These are phyloP conservation scores for Aspergillus pseudotamarii DNA, from an alignment of 2,329 filamentous ascomycete species.

Conservation along the genomic window DNA sequence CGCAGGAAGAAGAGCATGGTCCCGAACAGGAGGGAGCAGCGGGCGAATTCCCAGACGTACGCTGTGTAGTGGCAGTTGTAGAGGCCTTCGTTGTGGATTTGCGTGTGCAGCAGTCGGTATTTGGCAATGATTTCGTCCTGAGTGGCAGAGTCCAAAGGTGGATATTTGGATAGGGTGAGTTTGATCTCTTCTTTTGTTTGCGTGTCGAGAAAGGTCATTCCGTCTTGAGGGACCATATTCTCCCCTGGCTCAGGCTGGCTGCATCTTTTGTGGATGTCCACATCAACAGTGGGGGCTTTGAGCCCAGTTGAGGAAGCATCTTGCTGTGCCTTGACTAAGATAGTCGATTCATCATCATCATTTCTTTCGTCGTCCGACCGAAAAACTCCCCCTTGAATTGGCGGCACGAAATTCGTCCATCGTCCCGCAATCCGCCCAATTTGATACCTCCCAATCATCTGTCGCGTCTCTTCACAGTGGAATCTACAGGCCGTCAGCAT, in stretches of 20 bases:
- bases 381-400: slow-evolving; percentile 83
- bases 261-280: background rate
- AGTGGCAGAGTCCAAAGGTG: slow-evolving; percentile 68
- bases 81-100: slow-evolving; percentile 63
- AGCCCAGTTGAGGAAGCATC: background rate
- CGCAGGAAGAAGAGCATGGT: slow-evolving; percentile 53
- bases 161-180: slow-evolving; percentile 64
- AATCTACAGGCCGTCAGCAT: slow-evolving; percentile 55
- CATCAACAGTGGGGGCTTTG: background rate
- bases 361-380: background rate
- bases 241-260: background rate
- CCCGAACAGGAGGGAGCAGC: slow-evolving; percentile 69
- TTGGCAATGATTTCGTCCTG: slow-evolving; percentile 75
- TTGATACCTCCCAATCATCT: slow-evolving; percentile 75
- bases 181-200: slow-evolving; percentile 16
- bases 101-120: slow-evolving; percentile 26
- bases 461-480: slow-evolving; percentile 76
- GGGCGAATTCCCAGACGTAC: slow-evolving; percentile 69
- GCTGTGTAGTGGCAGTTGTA: slow-evolving; percentile 78
- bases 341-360: background rate
- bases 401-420: slow-evolving; percentile 85
- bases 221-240: slow-evolving; percentile 12
- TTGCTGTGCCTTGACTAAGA: background rate
- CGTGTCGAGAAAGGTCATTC: slow-evolving; percentile 17
- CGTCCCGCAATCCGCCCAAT: slow-evolving; percentile 77